A percentile compares a stretch with the other conserved stretches of the same genome.
Evolutionary conservation across 805 yeast species (phyloP).

Genomic region (Saccharomycopsis fibuligera): DNA sequence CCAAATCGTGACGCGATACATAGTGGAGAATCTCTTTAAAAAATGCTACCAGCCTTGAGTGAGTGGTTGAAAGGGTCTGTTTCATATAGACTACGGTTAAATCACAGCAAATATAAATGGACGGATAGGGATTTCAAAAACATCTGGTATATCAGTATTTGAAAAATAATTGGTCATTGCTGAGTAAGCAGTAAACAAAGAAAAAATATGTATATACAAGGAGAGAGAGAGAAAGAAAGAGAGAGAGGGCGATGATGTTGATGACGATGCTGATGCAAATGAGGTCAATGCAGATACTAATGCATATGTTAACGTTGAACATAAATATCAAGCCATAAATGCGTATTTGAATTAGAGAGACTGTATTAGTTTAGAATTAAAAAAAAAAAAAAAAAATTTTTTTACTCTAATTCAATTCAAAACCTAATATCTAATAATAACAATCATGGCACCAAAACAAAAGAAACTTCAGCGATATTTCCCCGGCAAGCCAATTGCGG

Average conservation of each 20-base stretch:
- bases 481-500: not conserved
- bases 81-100: not conserved
- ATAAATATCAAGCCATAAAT: constrained; percentile 15
- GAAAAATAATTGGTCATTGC: not conserved
- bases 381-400: too few relatives aligned
- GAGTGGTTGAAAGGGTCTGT: not conserved
- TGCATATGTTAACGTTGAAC: constrained; percentile 23
- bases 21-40: too few relatives aligned
- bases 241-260: constrained; percentile 25
- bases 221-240: constrained; percentile 27
- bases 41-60: too few relatives aligned
- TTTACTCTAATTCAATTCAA: too few relatives aligned
- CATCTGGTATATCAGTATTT: not conserved
- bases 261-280: constrained; percentile 28
- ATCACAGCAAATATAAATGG: not conserved
- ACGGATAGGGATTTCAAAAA: not conserved
- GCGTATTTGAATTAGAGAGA: too few relatives aligned
- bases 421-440: too few relatives aligned
- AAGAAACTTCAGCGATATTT: not conserved
- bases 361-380: too few relatives aligned
- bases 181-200: not conserved
- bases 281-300: constrained; percentile 26
- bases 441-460: constrained; percentile 29
- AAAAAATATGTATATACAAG: not conserved
- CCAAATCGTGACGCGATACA: too few relatives aligned